These are phyloP conservation scores for Sporothrix brunneoviolacea DNA, from an alignment of 2,329 filamentous ascomycete species.

Conservation along the genomic window DNA sequence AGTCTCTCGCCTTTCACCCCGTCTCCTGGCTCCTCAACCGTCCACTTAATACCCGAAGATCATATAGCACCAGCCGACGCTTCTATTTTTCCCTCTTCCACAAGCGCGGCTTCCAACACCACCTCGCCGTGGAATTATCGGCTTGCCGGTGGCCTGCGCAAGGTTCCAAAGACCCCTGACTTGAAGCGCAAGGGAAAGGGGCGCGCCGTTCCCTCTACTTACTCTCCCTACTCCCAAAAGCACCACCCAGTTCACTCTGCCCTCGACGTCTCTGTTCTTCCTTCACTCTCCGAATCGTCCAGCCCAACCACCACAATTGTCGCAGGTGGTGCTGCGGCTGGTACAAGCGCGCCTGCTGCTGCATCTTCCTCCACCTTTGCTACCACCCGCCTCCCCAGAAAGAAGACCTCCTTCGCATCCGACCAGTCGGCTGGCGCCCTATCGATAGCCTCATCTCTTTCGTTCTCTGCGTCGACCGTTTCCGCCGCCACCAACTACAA, in stretches of 20 bases:
- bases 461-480: constrained; percentile 40
- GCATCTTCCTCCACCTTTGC: not conserved
- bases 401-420: constrained; percentile 34
- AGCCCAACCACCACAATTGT: constrained; percentile 7
- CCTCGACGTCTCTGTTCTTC: constrained; percentile 19
- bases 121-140: constrained; percentile 47
- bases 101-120: constrained; percentile 29
- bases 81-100: not conserved
- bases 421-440: constrained; percentile 23
- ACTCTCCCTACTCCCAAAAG: constrained; percentile 3
- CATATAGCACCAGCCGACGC: constrained; percentile 20
- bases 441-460: constrained; percentile 8
- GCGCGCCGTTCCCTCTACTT: constrained; percentile 2
- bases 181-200: constrained; percentile 33
- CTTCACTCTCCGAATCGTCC: constrained; percentile 30
- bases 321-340: constrained; percentile 1
- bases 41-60: constrained; percentile 29
- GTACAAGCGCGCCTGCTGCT: not conserved
- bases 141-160: constrained; percentile 48
- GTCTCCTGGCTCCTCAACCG: constrained; percentile 28
- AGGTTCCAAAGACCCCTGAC: constrained; percentile 41
- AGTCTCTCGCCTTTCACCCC: constrained; percentile 30
- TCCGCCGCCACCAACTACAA: constrained; percentile 51
- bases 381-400: not conserved
- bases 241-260: constrained; percentile 1